Evolutionary conservation across 805 yeast species (phyloP), one percentile per base, ranked within the genome.

Genomic region (Candida broadrunensis): DNA sequence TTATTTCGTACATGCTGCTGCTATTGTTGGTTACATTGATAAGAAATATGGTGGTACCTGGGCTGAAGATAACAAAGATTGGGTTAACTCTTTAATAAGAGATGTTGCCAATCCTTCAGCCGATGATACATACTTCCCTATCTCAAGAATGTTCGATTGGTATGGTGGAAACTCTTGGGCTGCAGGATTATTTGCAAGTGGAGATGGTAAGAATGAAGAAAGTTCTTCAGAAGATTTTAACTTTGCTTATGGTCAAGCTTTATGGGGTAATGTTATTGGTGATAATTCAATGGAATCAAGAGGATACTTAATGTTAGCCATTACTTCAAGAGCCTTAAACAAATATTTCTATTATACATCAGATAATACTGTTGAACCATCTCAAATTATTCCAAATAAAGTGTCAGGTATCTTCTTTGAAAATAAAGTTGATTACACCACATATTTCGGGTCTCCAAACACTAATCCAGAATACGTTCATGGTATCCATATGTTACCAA

Each of bases 1-100:
- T 9, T 88, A 86, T 60, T 83, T 80, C 50, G 73, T 87, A 36
- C 90, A 86, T 56, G 85, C 95, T 1, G 95, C 95, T 5, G 89
- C 95, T 1, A 67, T 85, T 16, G 76, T 86, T 35, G 90, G 83
- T n/a, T 60, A 78, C 41, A 78, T 82, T 14, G 95, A 87, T 55
- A 46, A 36, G 67, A 67, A 44, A 45, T 65, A 39, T 59, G 78
- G 77, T 17, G 80, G 81, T 35, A 56, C 70, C 6, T 82, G 87
- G 86, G 70, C 79, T 5, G 46, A 57, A 35, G 58, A 62, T 21
- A 65, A 70, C 17, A 65, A 65, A 51, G 69, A 66, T 20, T 83
- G 85, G 80, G 85, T 79, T 16, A 78, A 78, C 42, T 60, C 76
- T 13, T 67, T 84, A 41, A 61, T 81, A 19, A 74, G 89, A 61